Evolutionary conservation across 1,139 yeast species (phyloP), one percentile per base, ranked within the genome.

Genomic region (Pneumocystis carinii): DNA sequence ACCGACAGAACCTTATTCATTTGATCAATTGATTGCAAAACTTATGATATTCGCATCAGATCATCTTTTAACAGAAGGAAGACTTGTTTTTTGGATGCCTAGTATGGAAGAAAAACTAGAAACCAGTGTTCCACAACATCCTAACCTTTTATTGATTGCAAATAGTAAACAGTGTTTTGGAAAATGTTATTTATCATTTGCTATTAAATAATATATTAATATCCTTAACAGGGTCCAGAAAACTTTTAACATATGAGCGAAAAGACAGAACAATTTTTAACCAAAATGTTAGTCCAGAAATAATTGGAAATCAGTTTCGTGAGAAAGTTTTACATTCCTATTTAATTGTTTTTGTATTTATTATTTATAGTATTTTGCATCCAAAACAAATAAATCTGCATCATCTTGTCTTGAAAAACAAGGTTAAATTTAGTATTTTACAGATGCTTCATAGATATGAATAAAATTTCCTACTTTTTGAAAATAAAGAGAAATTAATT

Each of bases 71-170:
- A 76, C 83, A 1, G 81, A 81, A 12, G 96, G 97, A 0, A 76
- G 97, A 66, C 77, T 92, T 53, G 88, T 95, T 32, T 90, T 90
- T 72, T 92, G 99, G 99, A 88, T 92, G 95, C 99, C 99, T 0
- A 87, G 95, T 0, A 95, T 97, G 71, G 96, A 88, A 69, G 95
- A 88, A 67, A 84, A 83, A 68, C 73, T 77, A 15, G 84, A 84
- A 65, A 83, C 87, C 42, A 78, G 82, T 64, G 83, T 90, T 56
- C 97, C 97, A 1, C 83, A 84, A 69, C 96, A 92, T 73, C 79
- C 82, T 65, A 82, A 81, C 61, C 74, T 92, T 65, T 86, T 87
- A 71, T 76, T 90, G 67, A 74, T 85, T 59, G 84, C 87, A 69
- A 83, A 85, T 67, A 78, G 95, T 67, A 90, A 86, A 56, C 99